Conservation (phyloP, 306 rosid species). For the Gastrolobium villosum region DNA sequence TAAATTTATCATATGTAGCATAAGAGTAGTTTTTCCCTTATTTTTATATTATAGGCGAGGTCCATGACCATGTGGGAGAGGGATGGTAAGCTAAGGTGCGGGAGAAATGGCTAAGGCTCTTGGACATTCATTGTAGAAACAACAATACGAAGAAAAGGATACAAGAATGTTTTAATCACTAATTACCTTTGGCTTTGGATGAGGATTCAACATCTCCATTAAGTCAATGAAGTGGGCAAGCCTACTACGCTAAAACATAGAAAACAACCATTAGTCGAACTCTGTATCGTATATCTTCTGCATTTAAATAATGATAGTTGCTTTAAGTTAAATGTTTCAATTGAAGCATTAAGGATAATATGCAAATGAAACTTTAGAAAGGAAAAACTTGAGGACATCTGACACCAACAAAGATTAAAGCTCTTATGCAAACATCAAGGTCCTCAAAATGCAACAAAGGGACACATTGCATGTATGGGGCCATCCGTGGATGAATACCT, state of each 20-base stretch:
- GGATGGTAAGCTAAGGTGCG: background rate
- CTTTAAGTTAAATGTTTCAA: conserved; percentile 2
- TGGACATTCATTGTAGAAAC: conserved; percentile 1
- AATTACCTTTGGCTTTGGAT: conserved; percentile 90
- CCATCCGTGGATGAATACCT: conserved; percentile 64
- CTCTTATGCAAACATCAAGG: conserved; percentile 24
- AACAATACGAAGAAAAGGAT: background rate
- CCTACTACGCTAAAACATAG: conserved; percentile 74
- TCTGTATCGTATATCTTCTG: background rate
- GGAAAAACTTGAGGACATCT: conserved; percentile 35
- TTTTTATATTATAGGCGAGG: background rate
- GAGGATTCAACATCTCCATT: conserved; percentile 95
- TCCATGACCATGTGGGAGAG: background rate
- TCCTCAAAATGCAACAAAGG: conserved; percentile 34
- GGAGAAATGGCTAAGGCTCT: conserved; percentile 20
- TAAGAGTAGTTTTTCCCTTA: no score
- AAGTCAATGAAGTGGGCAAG: conserved; percentile 92
- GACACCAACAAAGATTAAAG: conserved; percentile 33
- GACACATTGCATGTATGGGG: conserved; percentile 16
- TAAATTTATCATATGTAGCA: no score
- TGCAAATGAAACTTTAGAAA: conserved; percentile 20
- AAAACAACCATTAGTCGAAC: conserved; percentile 40
- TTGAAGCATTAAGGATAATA: conserved; percentile 8
- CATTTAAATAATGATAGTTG: conserved; percentile 33
- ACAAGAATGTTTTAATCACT: background rate